Evolutionary conservation across 2,329 filamentous ascomycete species (phyloP).

Genomic region (Colletotrichum camelliae): DNA sequence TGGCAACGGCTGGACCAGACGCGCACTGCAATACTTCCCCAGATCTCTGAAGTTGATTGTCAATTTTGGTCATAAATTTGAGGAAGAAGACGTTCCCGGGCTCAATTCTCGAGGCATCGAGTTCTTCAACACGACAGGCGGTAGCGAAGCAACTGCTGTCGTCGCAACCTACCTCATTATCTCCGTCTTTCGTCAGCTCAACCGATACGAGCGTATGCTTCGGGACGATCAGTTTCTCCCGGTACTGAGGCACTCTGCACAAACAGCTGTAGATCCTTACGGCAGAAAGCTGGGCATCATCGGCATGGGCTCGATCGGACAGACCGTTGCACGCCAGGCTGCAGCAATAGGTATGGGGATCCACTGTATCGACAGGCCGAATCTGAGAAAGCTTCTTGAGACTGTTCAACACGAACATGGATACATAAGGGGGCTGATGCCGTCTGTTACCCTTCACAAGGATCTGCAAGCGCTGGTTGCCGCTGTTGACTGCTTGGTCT

Average conservation of each 20-base stretch:
- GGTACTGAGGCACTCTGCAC: not conserved
- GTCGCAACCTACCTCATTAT: not conserved
- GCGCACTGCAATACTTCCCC: not conserved
- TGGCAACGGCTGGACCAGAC: not conserved
- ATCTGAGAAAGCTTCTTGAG: not conserved
- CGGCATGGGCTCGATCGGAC: constrained; percentile 1
- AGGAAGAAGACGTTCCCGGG: not conserved
- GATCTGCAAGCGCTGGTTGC: not conserved
- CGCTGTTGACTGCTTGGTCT: constrained; percentile 3
- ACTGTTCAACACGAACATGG: not conserved
- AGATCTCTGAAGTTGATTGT: not conserved
- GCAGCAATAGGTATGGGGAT: not conserved
- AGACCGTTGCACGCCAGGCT: not conserved
- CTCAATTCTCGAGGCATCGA: not conserved
- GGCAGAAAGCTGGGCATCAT: not conserved
- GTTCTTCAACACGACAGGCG: not conserved
- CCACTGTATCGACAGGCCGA: not conserved
- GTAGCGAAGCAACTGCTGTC: not conserved
- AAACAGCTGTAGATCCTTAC: not conserved
- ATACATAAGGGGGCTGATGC: not conserved
- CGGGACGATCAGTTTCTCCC: not conserved
- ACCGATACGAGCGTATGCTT: not conserved
- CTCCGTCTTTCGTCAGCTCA: not conserved
- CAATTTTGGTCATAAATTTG: not conserved
- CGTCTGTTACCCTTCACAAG: not conserved